Evolutionary conservation across 495 filamentous ascomycete species (phyloP), one percentile per base, ranked within the genome.

Genomic region (Lepraria neglecta): DNA sequence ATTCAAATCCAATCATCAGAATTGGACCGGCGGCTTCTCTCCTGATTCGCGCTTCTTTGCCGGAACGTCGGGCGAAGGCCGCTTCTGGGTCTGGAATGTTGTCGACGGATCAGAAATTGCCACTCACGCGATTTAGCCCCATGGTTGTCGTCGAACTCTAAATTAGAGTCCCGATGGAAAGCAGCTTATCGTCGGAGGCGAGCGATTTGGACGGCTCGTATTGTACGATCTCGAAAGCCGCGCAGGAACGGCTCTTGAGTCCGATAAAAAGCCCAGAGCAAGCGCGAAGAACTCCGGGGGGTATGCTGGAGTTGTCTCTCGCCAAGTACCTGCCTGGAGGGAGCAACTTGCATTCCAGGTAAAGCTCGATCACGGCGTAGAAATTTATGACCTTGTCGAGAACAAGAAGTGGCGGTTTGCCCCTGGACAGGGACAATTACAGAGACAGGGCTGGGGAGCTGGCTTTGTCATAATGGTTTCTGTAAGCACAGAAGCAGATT

Each of bases 11-110:
- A 56, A 51, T 9, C 47, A 65, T 15, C 72, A 71, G 43, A 60
- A 65, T 56, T 69, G 66, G 69, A 52, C 62, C 17, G 62, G 58
- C 24, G 68, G 67, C 24, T 71, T 69, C 60, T 68, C 68, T 17
- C 61, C 64, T 3, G 68, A 71, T 50, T 45, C 57, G 10, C 63
- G 63, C 15, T 47, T 60, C 47, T 60, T 69, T 21, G 67, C 63
- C 12, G 46, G 47, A 7, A 60, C 58, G 6, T 42, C 31, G 1
- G 58, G 47, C 3, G 7, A 44, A 40, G 58, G 58, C 46, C 46
- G 19, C 3, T 40, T 60, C 27, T 60, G 47, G 33, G 46, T 67
- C 12, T 61, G 62, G 35, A 57, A 67, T 24, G 65, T 64, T 33
- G 63, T 38, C 30, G 46, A 63, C 21, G 64, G 64, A 19, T 6